phyloP scores from a whole-genome alignment of 2,329 filamentous ascomycete genomes.

The Cladobotryum mycophilum region DNA sequence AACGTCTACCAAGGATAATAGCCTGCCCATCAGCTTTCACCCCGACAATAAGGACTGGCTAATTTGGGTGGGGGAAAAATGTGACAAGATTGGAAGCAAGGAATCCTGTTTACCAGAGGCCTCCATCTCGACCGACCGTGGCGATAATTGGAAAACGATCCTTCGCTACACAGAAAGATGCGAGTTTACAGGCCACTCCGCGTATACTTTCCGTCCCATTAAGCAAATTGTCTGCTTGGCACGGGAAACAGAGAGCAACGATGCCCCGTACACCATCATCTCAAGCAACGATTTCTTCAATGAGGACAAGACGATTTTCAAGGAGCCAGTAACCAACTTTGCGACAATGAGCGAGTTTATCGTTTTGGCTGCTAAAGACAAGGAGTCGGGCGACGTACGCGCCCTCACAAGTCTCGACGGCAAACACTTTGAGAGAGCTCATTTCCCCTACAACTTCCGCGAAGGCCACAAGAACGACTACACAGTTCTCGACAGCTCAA shows the following conservation, averaged over 20 bases:
- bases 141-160: constrained; percentile 70
- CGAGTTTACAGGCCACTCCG: constrained; percentile 70
- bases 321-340: constrained; percentile 66
- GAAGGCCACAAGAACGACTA: constrained; percentile 75
- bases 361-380: constrained; percentile 71
- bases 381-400: constrained; percentile 61
- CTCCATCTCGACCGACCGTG: constrained; percentile 72
- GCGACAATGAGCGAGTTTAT: constrained; percentile 97
- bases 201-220: constrained; percentile 45
- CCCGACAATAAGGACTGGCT: constrained; percentile 82
- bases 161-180: constrained; percentile 72
- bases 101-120: constrained; percentile 65
- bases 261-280: constrained; percentile 61
- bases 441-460: constrained; percentile 80
- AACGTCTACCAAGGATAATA: constrained; percentile 35
- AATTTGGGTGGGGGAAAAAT: constrained; percentile 79
- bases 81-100: constrained; percentile 44
- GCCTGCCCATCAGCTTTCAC: constrained; percentile 66
- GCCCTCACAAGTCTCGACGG: constrained; percentile 84
- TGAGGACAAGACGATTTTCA: constrained; percentile 48
- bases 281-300: constrained; percentile 75
- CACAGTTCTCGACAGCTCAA: constrained; percentile 90
- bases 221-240: constrained; percentile 55
- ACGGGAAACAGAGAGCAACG: constrained; percentile 49
- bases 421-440: constrained; percentile 69